Evolutionary conservation across 2,329 filamentous ascomycete genomes (phyloP), one percentile per base, ranked within the genome.

Genomic region (Aaosphaeria arxii): DNA sequence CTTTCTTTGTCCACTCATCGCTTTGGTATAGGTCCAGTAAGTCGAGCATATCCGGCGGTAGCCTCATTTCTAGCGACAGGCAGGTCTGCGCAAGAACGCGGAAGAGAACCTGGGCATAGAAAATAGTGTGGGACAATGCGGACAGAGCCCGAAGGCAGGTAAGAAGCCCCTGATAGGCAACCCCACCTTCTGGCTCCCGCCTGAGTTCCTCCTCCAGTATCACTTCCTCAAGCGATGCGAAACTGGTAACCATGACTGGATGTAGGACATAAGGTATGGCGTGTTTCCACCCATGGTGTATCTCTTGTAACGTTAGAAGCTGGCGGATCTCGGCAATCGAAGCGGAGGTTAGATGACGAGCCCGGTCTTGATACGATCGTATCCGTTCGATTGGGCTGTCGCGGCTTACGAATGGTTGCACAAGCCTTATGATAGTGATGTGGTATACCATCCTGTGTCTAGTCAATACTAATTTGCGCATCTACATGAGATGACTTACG

Each of bases 1-100:
- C 64, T 11, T 59, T 57, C 30, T 52, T 58, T 1, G 62, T 67
- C 64, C 64, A 67, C 40, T 66, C 63, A 36, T 65, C 61, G 41
- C 54, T 63, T 7, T 46, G 54, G 32, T 60, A 65, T 11, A 48
- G 47, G 24, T 62, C 55, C 5, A 65, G 41, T 11, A 52, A 51
- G 5, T 38, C 54, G 24, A 52, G 50, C 6, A 61, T 45, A 30
- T 65, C 61, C 2, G 41, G 28, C 4, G 64, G 64, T 17, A 67
- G 31, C 28, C 47, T 46, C 32, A 67, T 53, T 1, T 46, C 49
- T 1, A 65, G 35, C 6, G 44, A 40, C 36, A 54, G 55, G 43
- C 63, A 66, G 9, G 57, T 56, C 43, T 66, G 63, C 4, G 63
- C 57, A 17, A 65, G 46, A 1, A 65, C 51, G 5, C 64, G 57